Evolutionary conservation across 768 basidiomycete genomes (phyloP), one percentile per base, ranked within the genome.

Genomic region (Termitomyces titanicus): DNA sequence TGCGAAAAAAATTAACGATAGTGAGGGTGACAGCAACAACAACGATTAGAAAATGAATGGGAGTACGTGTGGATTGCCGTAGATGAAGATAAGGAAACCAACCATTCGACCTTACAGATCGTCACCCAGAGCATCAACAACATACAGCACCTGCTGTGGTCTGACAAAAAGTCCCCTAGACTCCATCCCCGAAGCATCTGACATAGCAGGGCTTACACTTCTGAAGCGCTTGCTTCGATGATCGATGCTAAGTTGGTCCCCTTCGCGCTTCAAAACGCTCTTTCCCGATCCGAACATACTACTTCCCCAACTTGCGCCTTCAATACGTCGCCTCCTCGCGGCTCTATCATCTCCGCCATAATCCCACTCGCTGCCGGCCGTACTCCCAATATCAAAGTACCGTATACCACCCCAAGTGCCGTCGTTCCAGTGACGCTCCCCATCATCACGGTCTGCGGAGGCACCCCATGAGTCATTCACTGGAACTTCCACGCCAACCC

Each of bases 401-500:
- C 85, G 80, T 42, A 92, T 73, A 0, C 92, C 93, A 27, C 83
- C 84, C 85, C 88, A 89, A 0, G 81, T 79, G 0, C 93, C 93
- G 61, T 95, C 92, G 64, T 91, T 81, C 92, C 92, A 94, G 55
- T 81, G 82, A n/a, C 88, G 75, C n/a, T 80, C 85, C 27, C 83
- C 79, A 24, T 64, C 65, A n/a, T 60, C 59, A 3, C 55, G 61
- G 15, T 54, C 61, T 17, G 57, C 62, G 20, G 53, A 56, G 47
- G 62, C 59, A 53, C 72, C 64, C 52, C 61, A 60, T 39, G 66
- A 56, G 55, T 73, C 70, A 55, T 68, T 70, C 53, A 92, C 74
- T 1, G 92, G 90, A 11, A 94, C 89, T 67, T 95, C 93, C 15
- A 95, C 89, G 13, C 93, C 93, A 7, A 94, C 89, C 93, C 93